phyloP scores from a whole-genome alignment of 371 early-diverging fungal species.

The Mucor circinelloides region DNA sequence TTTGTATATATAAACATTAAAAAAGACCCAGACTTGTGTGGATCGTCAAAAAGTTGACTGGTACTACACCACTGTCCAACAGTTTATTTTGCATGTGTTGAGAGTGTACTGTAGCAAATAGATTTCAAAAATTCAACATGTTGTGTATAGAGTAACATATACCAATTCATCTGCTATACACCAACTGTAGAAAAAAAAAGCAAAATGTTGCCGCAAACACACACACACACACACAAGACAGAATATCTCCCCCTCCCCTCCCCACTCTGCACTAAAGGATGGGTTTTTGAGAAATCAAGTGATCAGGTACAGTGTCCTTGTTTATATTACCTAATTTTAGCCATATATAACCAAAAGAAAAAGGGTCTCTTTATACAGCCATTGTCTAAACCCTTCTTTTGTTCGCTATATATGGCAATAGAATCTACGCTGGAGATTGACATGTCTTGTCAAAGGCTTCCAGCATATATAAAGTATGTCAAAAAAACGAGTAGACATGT shows the following conservation, averaged over 20 bases:
- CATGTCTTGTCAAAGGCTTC: background rate
- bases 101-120: too few species aligned
- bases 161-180: too few species aligned
- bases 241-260: background rate
- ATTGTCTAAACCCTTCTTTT: constrained; percentile 18
- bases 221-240: too few species aligned
- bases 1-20: too few species aligned
- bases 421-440: background rate
- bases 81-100: too few species aligned
- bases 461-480: background rate
- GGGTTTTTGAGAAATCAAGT: background rate
- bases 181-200: too few species aligned
- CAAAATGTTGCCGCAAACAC: too few species aligned
- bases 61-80: too few species aligned
- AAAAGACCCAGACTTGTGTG: too few species aligned
- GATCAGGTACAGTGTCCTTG: constrained; percentile 2
- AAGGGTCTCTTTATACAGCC: constrained; percentile 11
- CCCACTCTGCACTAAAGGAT: background rate
- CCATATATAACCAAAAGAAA: background rate
- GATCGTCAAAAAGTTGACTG: too few species aligned
- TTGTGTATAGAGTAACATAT: too few species aligned
- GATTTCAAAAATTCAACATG: too few species aligned
- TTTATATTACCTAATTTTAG: constrained; percentile 6
- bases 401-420: constrained; percentile 28
- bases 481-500: background rate